phyloP scores from a whole-genome alignment of 371 early-diverging fungal genomes.

The Actinomucor elegans region DNA sequence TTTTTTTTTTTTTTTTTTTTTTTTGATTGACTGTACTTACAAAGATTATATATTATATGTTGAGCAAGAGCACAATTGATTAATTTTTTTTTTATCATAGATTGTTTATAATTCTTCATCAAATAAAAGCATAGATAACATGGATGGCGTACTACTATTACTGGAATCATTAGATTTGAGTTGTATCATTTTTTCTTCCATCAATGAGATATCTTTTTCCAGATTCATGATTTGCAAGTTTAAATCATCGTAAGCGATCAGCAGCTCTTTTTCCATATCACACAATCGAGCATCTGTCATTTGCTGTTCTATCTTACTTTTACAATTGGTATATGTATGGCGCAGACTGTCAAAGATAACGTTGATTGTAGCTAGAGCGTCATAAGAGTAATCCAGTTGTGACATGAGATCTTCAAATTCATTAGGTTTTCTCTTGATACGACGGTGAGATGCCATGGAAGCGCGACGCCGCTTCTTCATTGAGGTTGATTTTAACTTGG shows the following conservation, averaged over 20 bases:
- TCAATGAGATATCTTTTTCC: slow-evolving; percentile 33
- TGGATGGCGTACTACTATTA: too few relatives aligned
- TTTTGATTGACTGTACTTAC: too few relatives aligned
- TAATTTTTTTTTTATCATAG: too few relatives aligned
- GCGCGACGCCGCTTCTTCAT: neutral
- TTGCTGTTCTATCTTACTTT: slow-evolving; percentile 23
- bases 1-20: too few relatives aligned
- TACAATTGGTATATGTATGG: slow-evolving; percentile 29
- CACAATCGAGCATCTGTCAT: slow-evolving; percentile 23
- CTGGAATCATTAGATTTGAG: too few relatives aligned
- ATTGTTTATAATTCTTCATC: neutral
- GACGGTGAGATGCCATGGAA: neutral
- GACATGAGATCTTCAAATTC: neutral
- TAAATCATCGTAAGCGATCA: slow-evolving; percentile 48
- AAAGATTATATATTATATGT: too few relatives aligned
- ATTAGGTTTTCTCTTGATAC: neutral
- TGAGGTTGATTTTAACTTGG: neutral
- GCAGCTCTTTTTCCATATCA: slow-evolving; percentile 43
- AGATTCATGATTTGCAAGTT: slow-evolving; percentile 39
- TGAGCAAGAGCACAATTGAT: too few relatives aligned
- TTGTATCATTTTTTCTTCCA: slow-evolving; percentile 28
- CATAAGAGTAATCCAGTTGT: slow-evolving; percentile 38
- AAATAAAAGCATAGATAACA: too few relatives aligned
- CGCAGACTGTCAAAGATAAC: slow-evolving; percentile 40
- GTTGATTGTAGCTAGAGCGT: slow-evolving; percentile 34